These are phyloP conservation scores for Xylogone sp. DNA, from an alignment of 2,329 filamentous ascomycete genomes.

Conservation along the genomic window DNA sequence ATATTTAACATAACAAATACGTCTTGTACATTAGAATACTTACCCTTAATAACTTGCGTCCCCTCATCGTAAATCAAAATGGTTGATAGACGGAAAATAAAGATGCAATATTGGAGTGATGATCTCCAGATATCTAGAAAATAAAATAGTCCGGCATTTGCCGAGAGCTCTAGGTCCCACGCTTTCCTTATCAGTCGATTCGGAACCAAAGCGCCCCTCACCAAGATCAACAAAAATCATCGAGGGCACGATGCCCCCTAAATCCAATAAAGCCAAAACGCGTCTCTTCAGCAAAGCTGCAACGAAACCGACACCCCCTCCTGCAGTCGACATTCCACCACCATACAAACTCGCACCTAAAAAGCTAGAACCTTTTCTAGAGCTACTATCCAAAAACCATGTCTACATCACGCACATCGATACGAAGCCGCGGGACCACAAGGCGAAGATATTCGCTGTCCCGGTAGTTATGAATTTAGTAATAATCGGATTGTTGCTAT, in stretches of 20 bases:
- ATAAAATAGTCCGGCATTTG: neutral
- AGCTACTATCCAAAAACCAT: conserved; percentile 60
- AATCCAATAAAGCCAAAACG: conserved; percentile 23
- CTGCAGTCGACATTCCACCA: conserved; percentile 38
- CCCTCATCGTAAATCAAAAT: conserved; percentile 20
- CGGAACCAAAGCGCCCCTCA: neutral
- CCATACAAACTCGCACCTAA: conserved; percentile 68
- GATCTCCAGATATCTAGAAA: conserved; percentile 4
- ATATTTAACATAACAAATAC: conserved; percentile 5
- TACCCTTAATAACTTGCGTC: conserved; percentile 25
- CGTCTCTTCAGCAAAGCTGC: conserved; percentile 14
- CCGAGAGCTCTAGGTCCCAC: neutral
- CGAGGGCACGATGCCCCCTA: conserved; percentile 24
- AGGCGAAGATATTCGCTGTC: conserved; percentile 78
- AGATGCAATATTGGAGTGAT: neutral
- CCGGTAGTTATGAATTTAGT: conserved; percentile 72
- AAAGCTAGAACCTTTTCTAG: conserved; percentile 61
- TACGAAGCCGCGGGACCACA: conserved; percentile 63
- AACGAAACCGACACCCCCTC: conserved; percentile 8
- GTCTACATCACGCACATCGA: conserved; percentile 88
- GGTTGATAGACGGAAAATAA: conserved; percentile 1
- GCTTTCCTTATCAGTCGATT: neutral
- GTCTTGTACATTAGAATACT: neutral
- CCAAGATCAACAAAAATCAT: neutral
- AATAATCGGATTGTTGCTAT: conserved; percentile 60